Evolutionary conservation across 2,329 filamentous ascomycete species (phyloP).

Genomic region (Fusarium papillatum): DNA sequence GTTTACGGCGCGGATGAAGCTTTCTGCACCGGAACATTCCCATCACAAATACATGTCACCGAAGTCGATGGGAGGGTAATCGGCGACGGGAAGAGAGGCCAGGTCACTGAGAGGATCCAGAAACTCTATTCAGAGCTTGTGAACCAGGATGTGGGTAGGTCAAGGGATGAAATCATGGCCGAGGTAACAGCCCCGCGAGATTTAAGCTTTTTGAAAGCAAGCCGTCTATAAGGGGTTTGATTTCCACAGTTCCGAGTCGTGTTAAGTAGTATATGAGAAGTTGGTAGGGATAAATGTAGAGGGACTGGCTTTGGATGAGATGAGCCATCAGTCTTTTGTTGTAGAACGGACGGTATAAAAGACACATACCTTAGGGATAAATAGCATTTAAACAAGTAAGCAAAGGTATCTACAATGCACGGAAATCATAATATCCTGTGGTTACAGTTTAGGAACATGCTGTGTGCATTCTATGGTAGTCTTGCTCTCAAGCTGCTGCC

Average conservation of each 20-base stretch:
- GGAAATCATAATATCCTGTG: background rate
- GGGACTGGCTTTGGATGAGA: background rate
- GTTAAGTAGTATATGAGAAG: rapidly evolving
- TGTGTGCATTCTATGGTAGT: background rate
- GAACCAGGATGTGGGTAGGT: background rate
- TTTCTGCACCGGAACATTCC: background rate
- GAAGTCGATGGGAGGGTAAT: background rate
- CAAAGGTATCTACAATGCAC: too few relatives aligned
- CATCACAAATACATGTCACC: slow-evolving; percentile 2
- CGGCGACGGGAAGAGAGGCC: background rate
- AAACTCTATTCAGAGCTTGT: background rate
- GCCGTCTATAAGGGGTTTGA: background rate
- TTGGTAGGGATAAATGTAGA: background rate
- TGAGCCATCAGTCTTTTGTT: background rate
- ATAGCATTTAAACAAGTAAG: background rate
- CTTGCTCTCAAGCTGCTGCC: background rate
- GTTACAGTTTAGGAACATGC: background rate
- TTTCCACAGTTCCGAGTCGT: background rate
- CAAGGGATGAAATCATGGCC: background rate
- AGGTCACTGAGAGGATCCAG: background rate
- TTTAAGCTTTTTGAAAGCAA: background rate
- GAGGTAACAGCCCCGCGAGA: background rate
- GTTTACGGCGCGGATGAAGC: background rate
- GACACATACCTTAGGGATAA: background rate
- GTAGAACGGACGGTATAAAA: background rate